Base-by-base conservation (phyloP, 768 basidiomycete species). In the Hypholoma fasciculare region DNA sequence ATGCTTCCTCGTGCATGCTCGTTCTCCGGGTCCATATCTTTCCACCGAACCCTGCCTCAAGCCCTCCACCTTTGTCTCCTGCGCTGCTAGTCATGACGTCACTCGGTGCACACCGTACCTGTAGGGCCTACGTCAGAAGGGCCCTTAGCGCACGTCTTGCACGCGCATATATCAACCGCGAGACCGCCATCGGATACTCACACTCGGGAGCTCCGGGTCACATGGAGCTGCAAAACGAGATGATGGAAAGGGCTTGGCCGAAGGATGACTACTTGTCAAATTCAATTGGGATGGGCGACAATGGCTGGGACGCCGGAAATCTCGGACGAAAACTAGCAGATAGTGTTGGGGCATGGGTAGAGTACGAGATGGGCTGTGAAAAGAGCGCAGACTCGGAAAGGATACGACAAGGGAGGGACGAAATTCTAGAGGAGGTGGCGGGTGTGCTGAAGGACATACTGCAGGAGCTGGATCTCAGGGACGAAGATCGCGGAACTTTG, bases 191-290 rank as follows among this genome's bases (percentile, higher is more conserved):
- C 12, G 76, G 76, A 9, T 87, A 88, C 57, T 78, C 85, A 0
- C 78, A 78, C 40, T 82, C 87, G 1, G 88, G 87, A 12, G 82
- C 80, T 1, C 84, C 86, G 0, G 78, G 78, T 0, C 78, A 83
- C 43, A 75, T 89, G 65, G 83, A 84, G 53, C 69, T 91, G 8
- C 86, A 85, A 56, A 75, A 74, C 43, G 86, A 86, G 16, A 68
- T 90, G 58, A 81, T 90, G 81, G 88, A 90, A 63, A 79, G 82
- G 2, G 89, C 88, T 0, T 91, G 88, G 88, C 79, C 87, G 1
- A 86, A 84, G 64, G 83, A 89, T 43, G 88, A 89, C 20, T 70
- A 71, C 48, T 59, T 67, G 4, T 56, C 71, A 6, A 66, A 67
- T 20, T 66, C 67, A 20, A 57, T 68, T 8, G 71, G 72, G 1